Evolutionary conservation across 176 grass and related monocot genomes (phyloP).

Genomic region (Pharus latifolius): DNA sequence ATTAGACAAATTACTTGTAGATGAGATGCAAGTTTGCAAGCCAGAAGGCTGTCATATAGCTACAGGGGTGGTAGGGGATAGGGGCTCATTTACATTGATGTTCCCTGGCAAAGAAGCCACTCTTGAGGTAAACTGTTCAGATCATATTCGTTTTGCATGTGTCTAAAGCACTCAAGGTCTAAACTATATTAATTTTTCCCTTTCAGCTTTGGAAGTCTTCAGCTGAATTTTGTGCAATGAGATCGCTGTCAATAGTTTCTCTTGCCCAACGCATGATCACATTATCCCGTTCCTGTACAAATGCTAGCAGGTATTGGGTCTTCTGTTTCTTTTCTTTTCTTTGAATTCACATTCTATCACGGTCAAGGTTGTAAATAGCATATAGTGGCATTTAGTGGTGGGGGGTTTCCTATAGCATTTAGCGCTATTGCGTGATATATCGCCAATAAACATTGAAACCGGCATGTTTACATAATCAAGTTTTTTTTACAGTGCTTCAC

Average conservation of each 20-base stretch:
- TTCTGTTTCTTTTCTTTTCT: slow-evolving; percentile 7
- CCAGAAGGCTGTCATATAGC: slow-evolving; percentile 80
- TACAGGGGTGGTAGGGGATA: slow-evolving; percentile 71
- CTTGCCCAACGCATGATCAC: slow-evolving; percentile 91
- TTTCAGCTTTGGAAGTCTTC: slow-evolving; percentile 94
- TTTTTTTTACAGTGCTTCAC: too few species aligned
- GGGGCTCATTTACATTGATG: slow-evolving; percentile 78
- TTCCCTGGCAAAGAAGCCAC: slow-evolving; percentile 76
- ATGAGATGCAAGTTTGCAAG: slow-evolving; percentile 95
- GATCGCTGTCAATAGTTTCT: slow-evolving; percentile 84
- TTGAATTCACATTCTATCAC: background rate
- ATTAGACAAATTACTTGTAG: slow-evolving; percentile 75
- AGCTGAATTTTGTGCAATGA: slow-evolving; percentile 92
- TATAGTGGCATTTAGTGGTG: too few species aligned
- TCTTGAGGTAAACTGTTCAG: slow-evolving; percentile 60
- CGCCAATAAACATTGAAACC: too few species aligned
- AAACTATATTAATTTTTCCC: slow-evolving; percentile 18
- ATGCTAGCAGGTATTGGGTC: slow-evolving; percentile 73
- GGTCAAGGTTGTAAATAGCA: slow-evolving; percentile 6
- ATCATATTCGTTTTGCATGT: background rate
- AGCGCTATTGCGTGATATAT: too few species aligned
- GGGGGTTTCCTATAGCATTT: too few species aligned
- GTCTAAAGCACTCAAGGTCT: slow-evolving; percentile 2
- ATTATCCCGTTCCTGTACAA: slow-evolving; percentile 64
- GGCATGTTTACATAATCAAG: too few species aligned